Base-by-base conservation (phyloP, 2,329 filamentous ascomycete genomes). In the Fusarium vanettenii region DNA sequence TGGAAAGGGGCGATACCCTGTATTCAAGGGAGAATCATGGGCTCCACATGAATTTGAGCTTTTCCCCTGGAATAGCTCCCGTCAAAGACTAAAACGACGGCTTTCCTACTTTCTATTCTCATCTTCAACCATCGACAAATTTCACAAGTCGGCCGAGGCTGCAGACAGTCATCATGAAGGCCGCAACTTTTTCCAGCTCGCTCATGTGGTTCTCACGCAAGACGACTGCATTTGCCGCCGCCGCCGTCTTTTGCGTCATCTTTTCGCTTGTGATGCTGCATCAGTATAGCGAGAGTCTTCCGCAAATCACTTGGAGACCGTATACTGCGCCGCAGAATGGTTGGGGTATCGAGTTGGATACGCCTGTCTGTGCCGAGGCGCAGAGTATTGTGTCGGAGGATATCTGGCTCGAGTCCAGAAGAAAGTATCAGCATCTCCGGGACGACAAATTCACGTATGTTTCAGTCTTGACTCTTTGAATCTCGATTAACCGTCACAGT, bases 361-460 rank as follows among this genome's bases (percentile, higher is more conserved):
- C 25, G 2, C 55, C 2, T 60, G 64, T 2, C 39, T 69, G 37
- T 27, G 39, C 1, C 25, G 56, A 59, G 25, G 9, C 6, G 13
- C 33, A 18, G 33, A 14, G 8, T 18, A 59, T 27, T 39, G 56
- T 37, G 9, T 59, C 56, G 33, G 33, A 39, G 20, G 52, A 64
- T 6, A 20, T 66, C 10, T 75, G 73, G 73, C 39, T 57, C 4
- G 59, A 52, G 2, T 14, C 61, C 8, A 56, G 76, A 29, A 22
- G 66, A 3, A 81, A 77, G 25, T 80, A 77, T 10, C 67, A 45
- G 10, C 37, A 70, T 31, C 56, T 79, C 5, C 43, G 65, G 2
- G 77, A 81, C 13, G 79, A 81, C 63, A 80, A 80, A 67, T 81
- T 81, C 25, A 81, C 80, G 80, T 80, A 78, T 25, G 78, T 67